A percentile compares a stretch with the other conserved stretches of the same genome.
phyloP scores from a whole-genome alignment of 2,329 filamentous ascomycete genomes.

The Penicillium glabrum region DNA sequence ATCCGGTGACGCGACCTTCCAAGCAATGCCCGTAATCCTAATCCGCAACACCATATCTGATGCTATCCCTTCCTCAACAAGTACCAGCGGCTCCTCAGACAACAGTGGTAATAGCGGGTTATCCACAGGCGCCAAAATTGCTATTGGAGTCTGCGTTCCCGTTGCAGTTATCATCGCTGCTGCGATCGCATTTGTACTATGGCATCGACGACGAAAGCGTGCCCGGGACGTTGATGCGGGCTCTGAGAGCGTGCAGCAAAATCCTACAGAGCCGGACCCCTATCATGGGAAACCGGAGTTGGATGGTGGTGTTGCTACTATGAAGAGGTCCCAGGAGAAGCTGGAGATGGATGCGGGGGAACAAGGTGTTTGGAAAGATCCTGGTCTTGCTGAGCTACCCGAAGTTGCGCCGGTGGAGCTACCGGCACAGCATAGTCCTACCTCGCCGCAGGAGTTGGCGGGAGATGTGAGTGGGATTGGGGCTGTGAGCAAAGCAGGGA shows the following conservation, averaged over 20 bases:
- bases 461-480: neutral
- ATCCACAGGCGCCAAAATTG: slow-evolving; percentile 29
- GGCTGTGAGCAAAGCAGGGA: neutral
- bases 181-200: slow-evolving; percentile 18
- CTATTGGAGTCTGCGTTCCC: slow-evolving; percentile 25
- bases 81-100: too few relatives aligned
- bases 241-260: neutral
- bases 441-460: slow-evolving; percentile 6
- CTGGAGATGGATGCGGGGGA: slow-evolving; percentile 3
- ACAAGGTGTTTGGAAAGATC: neutral
- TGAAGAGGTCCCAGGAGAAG: neutral
- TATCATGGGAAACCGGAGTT: slow-evolving; percentile 10
- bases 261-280: neutral
- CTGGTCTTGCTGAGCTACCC: slow-evolving; percentile 5
- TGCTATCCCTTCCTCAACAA: neutral
- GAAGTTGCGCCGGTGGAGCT: neutral
- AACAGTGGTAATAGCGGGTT: slow-evolving; percentile 7
- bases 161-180: slow-evolving; percentile 14
- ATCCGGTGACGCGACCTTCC: slow-evolving; percentile 2
- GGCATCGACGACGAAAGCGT: slow-evolving; percentile 4
- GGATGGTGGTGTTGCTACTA: neutral
- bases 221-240: neutral
- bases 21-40: slow-evolving; percentile 10
- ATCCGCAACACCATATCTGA: slow-evolving; percentile 6
- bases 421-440: neutral